phyloP scores from a whole-genome alignment of 1,284 basidiomycete genomes.

The Pseudozyma sp. region DNA sequence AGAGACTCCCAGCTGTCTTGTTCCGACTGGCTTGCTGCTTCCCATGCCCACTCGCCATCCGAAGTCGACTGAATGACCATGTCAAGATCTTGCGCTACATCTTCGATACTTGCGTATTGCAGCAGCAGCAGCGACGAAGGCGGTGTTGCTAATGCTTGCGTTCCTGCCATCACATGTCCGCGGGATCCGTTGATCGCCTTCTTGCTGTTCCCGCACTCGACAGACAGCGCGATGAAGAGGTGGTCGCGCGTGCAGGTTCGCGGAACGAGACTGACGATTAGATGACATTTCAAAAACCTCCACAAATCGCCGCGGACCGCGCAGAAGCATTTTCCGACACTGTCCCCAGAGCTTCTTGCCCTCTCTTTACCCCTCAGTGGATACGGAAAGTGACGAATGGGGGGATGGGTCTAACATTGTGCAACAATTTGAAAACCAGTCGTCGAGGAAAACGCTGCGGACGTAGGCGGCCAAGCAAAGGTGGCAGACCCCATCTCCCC shows the following conservation, averaged over 20 bases:
- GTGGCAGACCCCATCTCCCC: too few relatives aligned
- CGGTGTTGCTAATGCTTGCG: background rate
- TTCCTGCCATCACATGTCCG: conserved; percentile 16
- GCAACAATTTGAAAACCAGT: too few relatives aligned
- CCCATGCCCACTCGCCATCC: conserved; percentile 29
- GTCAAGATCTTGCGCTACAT: conserved; percentile 45
- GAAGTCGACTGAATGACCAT: conserved; percentile 41
- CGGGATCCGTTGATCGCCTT: background rate
- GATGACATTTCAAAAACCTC: background rate
- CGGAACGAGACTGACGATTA: background rate
- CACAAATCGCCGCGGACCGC: conserved; percentile 4
- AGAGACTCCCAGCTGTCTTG: conserved; percentile 7
- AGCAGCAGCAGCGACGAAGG: conserved; percentile 20
- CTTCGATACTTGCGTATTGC: conserved; percentile 21
- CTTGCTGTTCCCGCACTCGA: too few relatives aligned
- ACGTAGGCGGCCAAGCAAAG: too few relatives aligned
- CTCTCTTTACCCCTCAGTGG: background rate
- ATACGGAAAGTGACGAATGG: background rate
- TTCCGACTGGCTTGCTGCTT: conserved; percentile 14
- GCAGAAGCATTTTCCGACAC: background rate
- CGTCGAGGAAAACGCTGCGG: too few relatives aligned
- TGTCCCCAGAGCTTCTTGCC: too few relatives aligned
- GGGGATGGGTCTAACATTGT: too few relatives aligned
- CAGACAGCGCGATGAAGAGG: too few relatives aligned
- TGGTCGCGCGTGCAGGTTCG: too few relatives aligned